A percentile compares a stretch with the other conserved stretches of the same genome.
These are phyloP conservation scores for Tricladium varicosporioides DNA, from an alignment of 2,329 filamentous ascomycete species.

Conservation along the genomic window DNA sequence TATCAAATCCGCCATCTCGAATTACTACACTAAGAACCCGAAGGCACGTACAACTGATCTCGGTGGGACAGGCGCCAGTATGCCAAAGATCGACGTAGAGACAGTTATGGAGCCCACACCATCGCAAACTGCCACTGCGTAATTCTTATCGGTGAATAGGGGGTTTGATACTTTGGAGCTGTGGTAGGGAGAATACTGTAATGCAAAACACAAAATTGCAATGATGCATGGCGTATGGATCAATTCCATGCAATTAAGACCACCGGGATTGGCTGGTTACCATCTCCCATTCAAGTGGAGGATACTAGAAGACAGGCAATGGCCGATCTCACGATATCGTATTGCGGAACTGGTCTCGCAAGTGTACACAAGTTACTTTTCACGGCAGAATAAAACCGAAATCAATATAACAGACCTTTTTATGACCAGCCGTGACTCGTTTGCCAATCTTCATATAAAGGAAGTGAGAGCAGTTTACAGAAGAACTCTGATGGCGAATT, in stretches of 20 bases:
- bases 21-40: slow-evolving; percentile 91
- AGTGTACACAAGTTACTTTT: slow-evolving; percentile 1
- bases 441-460: no score
- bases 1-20: slow-evolving; percentile 86
- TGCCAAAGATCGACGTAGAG: slow-evolving; percentile 65
- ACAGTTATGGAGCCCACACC: slow-evolving; percentile 44
- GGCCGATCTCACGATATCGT: not conserved
- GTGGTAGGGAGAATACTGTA: not conserved
- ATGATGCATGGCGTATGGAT: not conserved
- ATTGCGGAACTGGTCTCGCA: not conserved
- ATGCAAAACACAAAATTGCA: not conserved
- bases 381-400: not conserved
- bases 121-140: slow-evolving; percentile 27
- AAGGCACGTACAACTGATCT: slow-evolving; percentile 72
- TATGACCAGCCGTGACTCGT: no score
- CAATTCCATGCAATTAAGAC: not conserved
- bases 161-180: not conserved
- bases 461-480: no score
- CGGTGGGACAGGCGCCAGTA: slow-evolving; percentile 67
- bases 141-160: slow-evolving; percentile 12
- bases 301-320: not conserved
- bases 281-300: not conserved
- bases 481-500: no score
- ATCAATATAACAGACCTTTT: no score
- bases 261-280: not conserved